Percentiles rank a stretch among this genome's conserved stretches.
These are phyloP conservation scores for Linum trigynum DNA, from an alignment of 345 rosid species.

Conservation along the genomic window DNA sequence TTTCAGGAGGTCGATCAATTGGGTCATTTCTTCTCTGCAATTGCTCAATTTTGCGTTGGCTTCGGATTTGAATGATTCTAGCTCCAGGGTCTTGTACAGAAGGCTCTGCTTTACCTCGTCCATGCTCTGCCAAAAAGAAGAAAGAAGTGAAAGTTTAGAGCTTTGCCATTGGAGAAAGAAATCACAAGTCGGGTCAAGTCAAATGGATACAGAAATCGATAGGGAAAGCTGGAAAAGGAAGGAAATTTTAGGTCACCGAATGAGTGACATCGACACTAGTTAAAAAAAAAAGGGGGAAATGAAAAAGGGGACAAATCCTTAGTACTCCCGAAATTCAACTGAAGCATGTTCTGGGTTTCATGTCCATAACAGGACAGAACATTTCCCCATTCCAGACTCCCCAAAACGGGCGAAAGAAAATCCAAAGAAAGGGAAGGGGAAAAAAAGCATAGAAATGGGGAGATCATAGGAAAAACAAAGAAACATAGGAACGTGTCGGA, in stretches of 20 bases:
- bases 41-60: conserved; percentile 49
- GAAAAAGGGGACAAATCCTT: no score
- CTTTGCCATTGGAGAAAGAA: conserved; percentile 2
- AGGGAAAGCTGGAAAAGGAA: neutral
- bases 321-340: neutral
- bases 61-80: conserved; percentile 51
- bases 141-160: conserved; percentile 4
- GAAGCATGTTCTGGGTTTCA: conserved; percentile 1
- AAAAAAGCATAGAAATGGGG: conserved; percentile 5
- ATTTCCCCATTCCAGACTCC: neutral
- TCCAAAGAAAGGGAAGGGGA: neutral
- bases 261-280: no score
- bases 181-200: neutral
- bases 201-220: conserved; percentile 6
- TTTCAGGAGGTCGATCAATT: conserved; percentile 43
- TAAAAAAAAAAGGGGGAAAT: no score
- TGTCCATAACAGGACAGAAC: conserved; percentile 18
- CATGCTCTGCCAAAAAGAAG: conserved; percentile 30
- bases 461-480: conserved; percentile 8
- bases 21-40: conserved; percentile 38
- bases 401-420: neutral
- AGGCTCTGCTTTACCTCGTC: conserved; percentile 68
- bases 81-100: conserved; percentile 42
- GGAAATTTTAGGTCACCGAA: no score
- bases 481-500: no score